phyloP scores from a whole-genome alignment of 306 rosid genomes.

The Fragaria nilgerrensis region DNA sequence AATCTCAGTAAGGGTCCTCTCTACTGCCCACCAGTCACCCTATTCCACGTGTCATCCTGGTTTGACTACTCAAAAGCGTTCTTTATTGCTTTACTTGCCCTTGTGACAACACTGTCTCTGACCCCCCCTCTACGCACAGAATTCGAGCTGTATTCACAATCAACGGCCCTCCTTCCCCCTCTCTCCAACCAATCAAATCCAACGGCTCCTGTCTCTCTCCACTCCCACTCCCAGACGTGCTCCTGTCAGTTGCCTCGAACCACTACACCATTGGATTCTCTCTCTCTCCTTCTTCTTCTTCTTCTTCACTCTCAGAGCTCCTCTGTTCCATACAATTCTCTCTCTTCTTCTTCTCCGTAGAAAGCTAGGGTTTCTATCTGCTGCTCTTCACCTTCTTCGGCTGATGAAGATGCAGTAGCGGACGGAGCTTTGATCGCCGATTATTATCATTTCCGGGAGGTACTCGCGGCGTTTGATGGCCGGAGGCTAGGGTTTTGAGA shows the following conservation, averaged over 20 bases:
- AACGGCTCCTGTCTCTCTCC: background rate
- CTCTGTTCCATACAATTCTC: background rate
- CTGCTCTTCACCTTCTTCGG: background rate
- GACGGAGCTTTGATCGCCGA: slow-evolving; percentile 12
- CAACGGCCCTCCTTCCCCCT: slow-evolving; percentile 15
- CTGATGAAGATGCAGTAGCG: background rate
- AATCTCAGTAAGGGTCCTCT: background rate
- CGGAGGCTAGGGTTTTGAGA: slow-evolving; percentile 26
- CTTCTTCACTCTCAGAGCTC: background rate
- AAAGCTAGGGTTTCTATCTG: slow-evolving; percentile 10
- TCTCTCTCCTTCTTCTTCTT: slow-evolving; percentile 4
- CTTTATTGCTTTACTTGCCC: slow-evolving; percentile 1
- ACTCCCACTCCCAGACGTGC: background rate
- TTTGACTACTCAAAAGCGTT: background rate
- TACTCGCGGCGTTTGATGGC: slow-evolving; percentile 8
- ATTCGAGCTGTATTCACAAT: slow-evolving; percentile 30
- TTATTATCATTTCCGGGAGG: background rate
- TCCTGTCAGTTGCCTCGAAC: slow-evolving; percentile 40
- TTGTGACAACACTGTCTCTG: slow-evolving; percentile 26
- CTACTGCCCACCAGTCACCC: background rate
- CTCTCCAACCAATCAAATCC: background rate
- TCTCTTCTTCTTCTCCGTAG: background rate
- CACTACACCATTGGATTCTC: slow-evolving; percentile 24
- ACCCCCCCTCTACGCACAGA: background rate
- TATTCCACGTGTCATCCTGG: background rate